Evolutionary conservation across 805 yeast species (phyloP).

Genomic region (Komagataella mondaviorum): DNA sequence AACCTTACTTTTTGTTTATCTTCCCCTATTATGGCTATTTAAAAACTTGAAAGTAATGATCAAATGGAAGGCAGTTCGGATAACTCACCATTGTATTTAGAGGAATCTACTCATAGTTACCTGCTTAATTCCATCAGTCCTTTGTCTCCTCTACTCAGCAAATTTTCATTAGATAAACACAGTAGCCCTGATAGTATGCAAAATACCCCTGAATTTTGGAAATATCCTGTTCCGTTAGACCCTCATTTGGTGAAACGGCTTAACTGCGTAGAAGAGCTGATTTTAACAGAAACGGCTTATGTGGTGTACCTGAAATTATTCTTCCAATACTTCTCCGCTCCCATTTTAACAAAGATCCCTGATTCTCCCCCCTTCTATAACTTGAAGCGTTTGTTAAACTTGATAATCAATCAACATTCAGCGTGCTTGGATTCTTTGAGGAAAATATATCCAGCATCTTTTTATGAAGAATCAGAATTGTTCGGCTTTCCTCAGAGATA

Average conservation of each 20-base stretch:
- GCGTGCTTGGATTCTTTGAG: conserved; percentile 15
- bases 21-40: not conserved
- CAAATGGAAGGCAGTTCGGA: not conserved
- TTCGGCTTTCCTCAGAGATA: not conserved
- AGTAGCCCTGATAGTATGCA: not conserved
- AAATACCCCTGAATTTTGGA: not conserved
- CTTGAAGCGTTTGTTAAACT: conserved; percentile 14
- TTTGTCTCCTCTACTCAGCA: not conserved
- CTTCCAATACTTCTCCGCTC: conserved; percentile 26
- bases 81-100: not conserved
- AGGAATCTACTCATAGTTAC: not conserved
- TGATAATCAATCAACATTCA: conserved; percentile 19
- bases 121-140: not conserved
- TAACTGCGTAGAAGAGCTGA: conserved; percentile 28
- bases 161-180: not conserved
- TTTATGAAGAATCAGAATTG: conserved; percentile 6
- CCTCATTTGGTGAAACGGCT: conserved; percentile 7
- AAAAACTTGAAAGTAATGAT: not conserved
- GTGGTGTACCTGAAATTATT: conserved; percentile 29
- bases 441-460: conserved; percentile 10
- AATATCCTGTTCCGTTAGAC: not conserved
- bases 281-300: conserved; percentile 34
- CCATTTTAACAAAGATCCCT: conserved; percentile 19
- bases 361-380: conserved; percentile 21
- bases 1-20: not conserved